Base-by-base conservation (phyloP, 2,329 filamentous ascomycete species). In the Escovopsis sp. region DNA sequence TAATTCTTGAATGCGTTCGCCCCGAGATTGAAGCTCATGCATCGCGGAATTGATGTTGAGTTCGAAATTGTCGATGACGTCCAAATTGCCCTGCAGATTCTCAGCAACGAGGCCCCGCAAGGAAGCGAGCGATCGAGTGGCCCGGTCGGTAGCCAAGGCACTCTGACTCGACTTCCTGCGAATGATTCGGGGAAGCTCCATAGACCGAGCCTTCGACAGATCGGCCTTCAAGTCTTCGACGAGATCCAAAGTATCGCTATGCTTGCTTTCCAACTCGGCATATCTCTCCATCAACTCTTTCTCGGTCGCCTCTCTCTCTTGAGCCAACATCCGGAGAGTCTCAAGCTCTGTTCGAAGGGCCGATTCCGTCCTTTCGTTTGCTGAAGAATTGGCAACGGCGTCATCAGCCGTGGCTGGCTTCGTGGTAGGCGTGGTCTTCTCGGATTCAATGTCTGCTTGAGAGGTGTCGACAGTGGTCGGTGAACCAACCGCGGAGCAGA, bases 131-230 rank as follows among this genome's bases (percentile, higher is more conserved):
- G 87, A 92, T 39, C 90, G 76, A 48, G 94, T 87, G 7, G 88
- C 86, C 37, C 88, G 81, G 56, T 98, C 90, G 42, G 87, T 82
- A 19, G 78, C 76, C 59, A 90, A 76, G 29, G 93, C 67, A 41
- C 81, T 90, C 55, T 94, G 86, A 52, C 85, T 93, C 4, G 86
- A 93, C 61, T 94, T 94, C 48, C 88, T 77, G 43, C 87, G 82
- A 48, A 94, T 87, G 45, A 94, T 76, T 23, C 74, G 70, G 5
- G 73, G 68, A n/a, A 79, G 60, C 40, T 76, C 67, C 23, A 63
- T 62, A 33, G 63, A 67, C 45, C 78, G 80, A n/a, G 82, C 77
- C 52, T 82, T 85, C 30, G 80, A 76, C 4, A 94, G 65, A 49
- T 94, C 84, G 0, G 76, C 76, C 65, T 92, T 94, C 39, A 98